Percentiles rank a stretch among this genome's conserved stretches.
Conservation (phyloP, 1,284 basidiomycete species). For the Lentinula novae-zelandiae region DNA sequence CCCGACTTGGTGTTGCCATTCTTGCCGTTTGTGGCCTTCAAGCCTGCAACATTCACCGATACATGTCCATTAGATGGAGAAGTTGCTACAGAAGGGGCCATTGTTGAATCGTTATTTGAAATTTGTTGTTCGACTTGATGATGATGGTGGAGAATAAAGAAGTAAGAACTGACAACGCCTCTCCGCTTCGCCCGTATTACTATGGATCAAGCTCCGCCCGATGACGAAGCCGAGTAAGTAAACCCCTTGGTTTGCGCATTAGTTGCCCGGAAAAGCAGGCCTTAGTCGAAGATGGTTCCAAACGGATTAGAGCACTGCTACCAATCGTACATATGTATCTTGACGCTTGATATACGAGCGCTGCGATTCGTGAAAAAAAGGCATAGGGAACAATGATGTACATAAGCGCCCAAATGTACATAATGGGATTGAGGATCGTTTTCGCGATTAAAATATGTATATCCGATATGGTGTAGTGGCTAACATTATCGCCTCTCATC, state of each 20-base stretch:
- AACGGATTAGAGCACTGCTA: background rate
- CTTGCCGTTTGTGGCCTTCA: background rate
- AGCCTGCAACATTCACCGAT: background rate
- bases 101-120: background rate
- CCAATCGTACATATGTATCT: background rate
- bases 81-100: constrained; percentile 4
- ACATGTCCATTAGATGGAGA: background rate
- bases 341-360: background rate
- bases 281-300: background rate
- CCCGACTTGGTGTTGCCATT: background rate
- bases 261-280: background rate
- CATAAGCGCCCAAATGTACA: too few species aligned
- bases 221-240: background rate
- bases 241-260: background rate
- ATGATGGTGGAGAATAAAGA: constrained; percentile 8
- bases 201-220: background rate
- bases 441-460: too few species aligned
- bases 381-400: too few species aligned
- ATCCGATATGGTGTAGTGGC: too few species aligned
- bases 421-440: too few species aligned
- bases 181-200: background rate
- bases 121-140: background rate
- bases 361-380: background rate
- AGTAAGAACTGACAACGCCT: background rate
- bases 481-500: too few species aligned